Base-by-base conservation (phyloP, 2,329 filamentous ascomycete species). In the Aspergillus caelatus region DNA sequence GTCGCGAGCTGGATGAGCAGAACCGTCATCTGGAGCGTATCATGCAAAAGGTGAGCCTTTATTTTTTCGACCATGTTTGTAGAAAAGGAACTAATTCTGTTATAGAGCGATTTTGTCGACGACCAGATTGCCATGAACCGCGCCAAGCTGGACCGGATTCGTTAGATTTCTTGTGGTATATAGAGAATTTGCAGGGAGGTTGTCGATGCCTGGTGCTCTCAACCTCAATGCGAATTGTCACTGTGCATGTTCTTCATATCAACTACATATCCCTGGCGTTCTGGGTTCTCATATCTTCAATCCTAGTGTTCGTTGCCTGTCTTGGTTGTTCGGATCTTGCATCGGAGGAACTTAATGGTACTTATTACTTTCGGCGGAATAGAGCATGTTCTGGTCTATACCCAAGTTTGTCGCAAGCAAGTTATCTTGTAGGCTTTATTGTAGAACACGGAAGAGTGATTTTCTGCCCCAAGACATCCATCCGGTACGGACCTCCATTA, bases 61-160 rank as follows among this genome's bases (percentile, higher is more conserved):
- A 19, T 41, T 12, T 14, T 32, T 21, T 61, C 23, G 12, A 30
- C 3, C 23, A 11, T 52, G 9, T 9, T 12, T 12, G 23, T 45
- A 28, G 5, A 46, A 12, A 39, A 14, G 39, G 59, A 60, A 58
- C 73, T 77, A 69, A 78, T 61, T 65, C 53, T 43, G 19, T 32
- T 66, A 30, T 76, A 92, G 92, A 94, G 89, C 79, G 93, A 96
- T 76, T 86, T 84, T 70, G 91, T 96, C 69, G 91, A 93, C 77
- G 91, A 94, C 69, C 87, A 91, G 74, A 91, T 94, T 71, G 88
- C 88, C 63, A 88, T 92, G 85, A 94, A 94, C 82, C 85, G 90
- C 68, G 88, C 89, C 71, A 86, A 88, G 70, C 76, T 93, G 76
- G 88, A 90, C 71, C 85, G 89, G 43, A 81, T 81, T 64, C 77